Percentiles rank a stretch among this genome's conserved stretches.
Evolutionary conservation across 2,329 filamentous ascomycete genomes (phyloP).

Genomic region (Paecilomyces sp.): DNA sequence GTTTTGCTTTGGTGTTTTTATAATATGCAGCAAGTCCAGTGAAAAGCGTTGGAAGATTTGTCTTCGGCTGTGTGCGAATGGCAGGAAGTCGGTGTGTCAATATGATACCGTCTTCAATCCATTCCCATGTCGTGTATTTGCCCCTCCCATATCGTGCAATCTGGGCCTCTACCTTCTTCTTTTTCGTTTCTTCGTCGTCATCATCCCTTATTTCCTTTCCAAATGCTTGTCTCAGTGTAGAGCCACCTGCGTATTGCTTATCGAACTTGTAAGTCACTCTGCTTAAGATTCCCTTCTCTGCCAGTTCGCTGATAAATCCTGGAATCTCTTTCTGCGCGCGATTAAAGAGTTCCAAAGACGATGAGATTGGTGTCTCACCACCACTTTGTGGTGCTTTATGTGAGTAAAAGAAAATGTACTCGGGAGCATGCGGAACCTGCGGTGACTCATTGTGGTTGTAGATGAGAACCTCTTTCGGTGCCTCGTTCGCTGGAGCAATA

Average conservation of each 20-base stretch:
- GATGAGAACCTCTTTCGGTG: conserved; percentile 42
- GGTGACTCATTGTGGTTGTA: conserved; percentile 48
- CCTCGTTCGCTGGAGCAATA: conserved; percentile 43
- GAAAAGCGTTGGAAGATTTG: conserved; percentile 40
- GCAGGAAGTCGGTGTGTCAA: conserved; percentile 41
- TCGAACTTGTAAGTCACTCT: conserved; percentile 36
- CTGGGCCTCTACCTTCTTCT: conserved; percentile 32
- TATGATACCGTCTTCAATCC: conserved; percentile 37
- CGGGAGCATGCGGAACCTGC: conserved; percentile 45
- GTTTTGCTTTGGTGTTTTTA: conserved; percentile 21
- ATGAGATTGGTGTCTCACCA: conserved; percentile 42
- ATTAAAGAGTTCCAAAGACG: conserved; percentile 41
- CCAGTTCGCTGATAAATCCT: conserved; percentile 37
- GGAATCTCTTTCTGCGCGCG: conserved; percentile 41
- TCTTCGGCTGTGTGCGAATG: conserved; percentile 41
- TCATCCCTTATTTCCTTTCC: conserved; percentile 41
- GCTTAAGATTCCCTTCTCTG: conserved; percentile 29
- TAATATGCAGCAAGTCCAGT: conserved; percentile 42
- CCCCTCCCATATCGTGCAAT: conserved; percentile 42
- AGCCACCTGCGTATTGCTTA: conserved; percentile 40
- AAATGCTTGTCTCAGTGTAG: conserved; percentile 41
- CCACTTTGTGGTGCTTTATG: conserved; percentile 26
- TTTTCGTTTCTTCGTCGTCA: conserved; percentile 35
- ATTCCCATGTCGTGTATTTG: conserved; percentile 42
- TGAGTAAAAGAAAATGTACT: conserved; percentile 46